Base-by-base conservation (phyloP, 2,329 filamentous ascomycete species). In the Talaromyces rugulosus region DNA sequence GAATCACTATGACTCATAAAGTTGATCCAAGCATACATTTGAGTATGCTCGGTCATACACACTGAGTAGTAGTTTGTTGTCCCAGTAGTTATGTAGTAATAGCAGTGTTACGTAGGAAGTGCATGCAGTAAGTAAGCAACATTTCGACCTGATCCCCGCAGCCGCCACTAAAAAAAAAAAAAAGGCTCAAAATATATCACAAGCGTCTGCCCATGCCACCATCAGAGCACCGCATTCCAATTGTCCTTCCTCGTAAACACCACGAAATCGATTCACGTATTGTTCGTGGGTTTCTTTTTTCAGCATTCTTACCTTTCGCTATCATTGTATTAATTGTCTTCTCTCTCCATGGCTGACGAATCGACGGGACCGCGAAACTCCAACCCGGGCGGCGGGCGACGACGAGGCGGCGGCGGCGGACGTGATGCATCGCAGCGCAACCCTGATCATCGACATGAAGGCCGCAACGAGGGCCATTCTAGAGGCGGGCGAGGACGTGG, bases 331-430 rank as follows among this genome's bases (percentile, higher is more conserved):
- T 40, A 36, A 30, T 31, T 53, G 6, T 58, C 36, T 27, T 31
- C 42, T 40, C 12, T 28, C 31, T 54, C 58, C 30, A 65, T 64
- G 63, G 59, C 61, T 9, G 63, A 65, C 34, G 63, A 63, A 57
- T 56, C 60, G 8, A 34, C 69, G 57, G 67, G 65, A 58, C 69
- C 71, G 61, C 69, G 72, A 69, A 64, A 61, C 40, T 74, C 80
- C 56, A 77, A 78, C 59, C 76, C 80, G 65, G 80, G 77, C 63
- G 72, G 78, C 66, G 74, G 78, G 68, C 70, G 71, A 64, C 74
- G 77, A 59, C 74, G 79, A 60, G 75, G 77, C 50, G 71, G 77
- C 16, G 30, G 42, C 28, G 60, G 60, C n/a, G 56, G 61, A 54
- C 56, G 61, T 23, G 77, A 75, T 11, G 74, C 75, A 56, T 67